Base-by-base conservation (phyloP, 192 early-diverging fungal genomes). In the Polychytrium aggregatum region DNA sequence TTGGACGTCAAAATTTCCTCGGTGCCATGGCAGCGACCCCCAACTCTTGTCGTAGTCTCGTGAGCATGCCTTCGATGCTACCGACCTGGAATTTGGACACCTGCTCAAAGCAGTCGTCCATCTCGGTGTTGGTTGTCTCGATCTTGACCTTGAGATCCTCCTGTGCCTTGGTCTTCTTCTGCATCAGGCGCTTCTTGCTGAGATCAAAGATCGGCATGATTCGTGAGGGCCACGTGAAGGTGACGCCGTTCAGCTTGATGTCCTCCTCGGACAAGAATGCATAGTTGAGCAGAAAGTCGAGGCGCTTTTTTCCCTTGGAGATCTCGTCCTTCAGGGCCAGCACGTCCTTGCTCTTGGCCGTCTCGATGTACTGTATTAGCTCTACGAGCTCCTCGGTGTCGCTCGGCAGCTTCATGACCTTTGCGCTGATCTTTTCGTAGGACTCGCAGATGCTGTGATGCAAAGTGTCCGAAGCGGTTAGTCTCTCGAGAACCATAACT, bases 201-300 rank as follows among this genome's bases (percentile, higher is more conserved):
- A 78, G 55, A 28, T 78, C 76, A 68, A 78, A 78, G 16, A 78
- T 78, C 4, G 76, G 76, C 34, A 78, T 33, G 31, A 81, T 80
- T 13, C 76, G 28, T n/a, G 62, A 63, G 3, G 78, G 78, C 78
- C 78, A 81, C 21, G 77, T 81, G 50, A 81, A 81, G 28, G 78
- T 79, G 34, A 68, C 70, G 14, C 72, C 70, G 42, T 81, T 81
- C 4, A 81, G 54, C 54, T 76, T 72, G 48, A 81, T 81, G 50
- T 79, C 67, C 40, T 81, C 76, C 41, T 80, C 76, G 17, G 57
- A 66, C 56, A 81, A 44, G 33, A 76, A 70, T 0, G 76, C 70
- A 49, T 76, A 79, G 24, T 59, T 60, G 21, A 79, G 55, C 27
- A 81, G 47, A 48, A 74, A 79, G 38, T 76, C 71, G n/a, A 81